Percentiles rank a stretch among this genome's conserved stretches.
phyloP scores from a whole-genome alignment of 495 filamentous ascomycete species.

The Penicillium atrosanguineum region DNA sequence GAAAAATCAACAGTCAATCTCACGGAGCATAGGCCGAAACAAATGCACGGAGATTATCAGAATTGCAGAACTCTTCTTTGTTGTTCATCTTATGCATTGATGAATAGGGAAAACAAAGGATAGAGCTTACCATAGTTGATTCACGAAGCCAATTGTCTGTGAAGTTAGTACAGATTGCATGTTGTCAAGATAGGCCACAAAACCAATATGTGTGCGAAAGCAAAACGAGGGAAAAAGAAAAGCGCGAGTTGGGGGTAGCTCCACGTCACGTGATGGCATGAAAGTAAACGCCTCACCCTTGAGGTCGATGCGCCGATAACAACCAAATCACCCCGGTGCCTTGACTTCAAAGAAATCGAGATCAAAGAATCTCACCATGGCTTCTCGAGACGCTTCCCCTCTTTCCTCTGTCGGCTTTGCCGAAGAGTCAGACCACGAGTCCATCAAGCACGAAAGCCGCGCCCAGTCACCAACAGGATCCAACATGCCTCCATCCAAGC shows the following conservation, averaged over 20 bases:
- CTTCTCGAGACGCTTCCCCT: conserved; percentile 44
- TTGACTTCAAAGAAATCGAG: neutral
- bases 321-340: neutral
- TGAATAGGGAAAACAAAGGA: neutral
- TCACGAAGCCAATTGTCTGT: neutral
- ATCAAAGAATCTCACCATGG: conserved; percentile 32
- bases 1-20: conserved; percentile 52
- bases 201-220: neutral
- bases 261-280: conserved; percentile 24
- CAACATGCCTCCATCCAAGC: conserved; percentile 52
- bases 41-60: conserved; percentile 45
- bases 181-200: neutral
- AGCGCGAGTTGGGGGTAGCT: neutral
- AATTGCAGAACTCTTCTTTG: conserved; percentile 57
- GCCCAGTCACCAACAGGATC: conserved; percentile 39
- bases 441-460: conserved; percentile 42
- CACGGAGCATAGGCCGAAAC: conserved; percentile 23
- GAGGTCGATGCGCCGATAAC: conserved; percentile 3
- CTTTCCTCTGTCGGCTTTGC: conserved; percentile 51
- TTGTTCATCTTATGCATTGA: conserved; percentile 43
- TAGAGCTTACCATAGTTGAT: neutral
- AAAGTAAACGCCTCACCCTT: neutral
- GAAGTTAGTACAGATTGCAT: neutral
- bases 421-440: conserved; percentile 49
- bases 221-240: neutral